phyloP scores from a whole-genome alignment of 306 rosid genomes.

The Coriaria nepalensis region DNA sequence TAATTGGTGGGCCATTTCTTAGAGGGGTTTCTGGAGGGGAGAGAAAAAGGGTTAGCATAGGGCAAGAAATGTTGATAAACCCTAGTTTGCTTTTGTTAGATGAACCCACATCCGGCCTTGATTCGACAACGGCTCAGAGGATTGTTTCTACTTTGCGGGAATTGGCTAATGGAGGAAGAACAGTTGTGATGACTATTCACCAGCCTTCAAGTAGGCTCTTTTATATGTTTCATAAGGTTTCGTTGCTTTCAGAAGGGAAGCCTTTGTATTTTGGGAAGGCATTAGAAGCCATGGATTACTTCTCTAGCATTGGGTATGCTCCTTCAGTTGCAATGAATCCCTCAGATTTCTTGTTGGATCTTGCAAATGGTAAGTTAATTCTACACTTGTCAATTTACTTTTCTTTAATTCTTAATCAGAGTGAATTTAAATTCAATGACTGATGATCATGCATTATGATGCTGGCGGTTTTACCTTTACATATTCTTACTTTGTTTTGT shows the following conservation, averaged over 20 bases:
- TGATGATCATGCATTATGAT: too few species aligned
- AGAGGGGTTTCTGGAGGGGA: conserved; percentile 84
- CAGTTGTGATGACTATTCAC: conserved; percentile 65
- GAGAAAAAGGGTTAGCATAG: conserved; percentile 74
- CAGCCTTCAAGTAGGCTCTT: conserved; percentile 68
- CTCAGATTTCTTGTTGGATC: too few species aligned
- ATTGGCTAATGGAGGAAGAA: conserved; percentile 46
- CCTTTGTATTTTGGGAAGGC: conserved; percentile 48
- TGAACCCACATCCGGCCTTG: conserved; percentile 75
- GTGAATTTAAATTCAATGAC: too few species aligned
- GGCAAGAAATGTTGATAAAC: conserved; percentile 60
- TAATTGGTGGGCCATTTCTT: conserved; percentile 23
- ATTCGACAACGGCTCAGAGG: conserved; percentile 60
- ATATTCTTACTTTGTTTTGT: too few species aligned
- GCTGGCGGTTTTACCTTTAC: too few species aligned
- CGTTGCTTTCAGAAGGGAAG: conserved; percentile 47
- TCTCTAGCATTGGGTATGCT: too few species aligned
- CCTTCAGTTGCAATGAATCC: too few species aligned
- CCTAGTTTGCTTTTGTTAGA: conserved; percentile 64
- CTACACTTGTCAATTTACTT: too few species aligned
- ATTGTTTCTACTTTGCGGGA: conserved; percentile 54
- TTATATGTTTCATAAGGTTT: conserved; percentile 59
- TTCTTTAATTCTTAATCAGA: too few species aligned
- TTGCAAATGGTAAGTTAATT: too few species aligned
- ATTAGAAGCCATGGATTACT: too few species aligned